These are phyloP conservation scores for Croton setiger DNA, from an alignment of 441 rosid species.

Conservation along the genomic window DNA sequence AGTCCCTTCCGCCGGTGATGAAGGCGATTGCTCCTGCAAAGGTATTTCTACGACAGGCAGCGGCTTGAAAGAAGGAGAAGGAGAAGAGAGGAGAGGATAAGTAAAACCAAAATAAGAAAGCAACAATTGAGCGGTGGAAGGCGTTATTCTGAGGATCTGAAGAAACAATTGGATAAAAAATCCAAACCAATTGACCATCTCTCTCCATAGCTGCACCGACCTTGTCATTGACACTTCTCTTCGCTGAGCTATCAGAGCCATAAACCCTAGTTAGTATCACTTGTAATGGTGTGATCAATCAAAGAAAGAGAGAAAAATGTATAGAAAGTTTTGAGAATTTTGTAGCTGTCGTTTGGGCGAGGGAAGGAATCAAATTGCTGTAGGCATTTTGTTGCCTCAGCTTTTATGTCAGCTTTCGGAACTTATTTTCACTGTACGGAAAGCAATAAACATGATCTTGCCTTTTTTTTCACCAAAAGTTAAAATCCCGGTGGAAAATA, in stretches of 20 bases:
- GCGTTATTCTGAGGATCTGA: conserved; percentile 40
- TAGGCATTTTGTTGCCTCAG: background rate
- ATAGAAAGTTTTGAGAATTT: background rate
- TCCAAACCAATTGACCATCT: conserved; percentile 33
- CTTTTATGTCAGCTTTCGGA: background rate
- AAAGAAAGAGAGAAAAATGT: background rate
- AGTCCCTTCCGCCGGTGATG: conserved; percentile 4
- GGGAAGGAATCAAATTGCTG: background rate
- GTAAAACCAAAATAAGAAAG: conserved; percentile 37
- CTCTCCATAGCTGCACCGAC: conserved; percentile 39
- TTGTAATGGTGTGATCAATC: background rate
- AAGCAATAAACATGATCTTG: too few relatives aligned
- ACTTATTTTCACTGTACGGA: background rate
- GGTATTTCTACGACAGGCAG: conserved; percentile 43
- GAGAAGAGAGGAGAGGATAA: conserved; percentile 7
- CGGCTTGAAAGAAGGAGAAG: conserved; percentile 37
- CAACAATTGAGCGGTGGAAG: conserved; percentile 33
- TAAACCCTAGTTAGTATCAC: background rate
- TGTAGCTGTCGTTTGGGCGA: background rate
- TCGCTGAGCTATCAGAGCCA: conserved; percentile 15
- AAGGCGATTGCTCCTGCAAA: conserved; percentile 22
- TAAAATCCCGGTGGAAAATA: too few relatives aligned
- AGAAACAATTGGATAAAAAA: conserved; percentile 31
- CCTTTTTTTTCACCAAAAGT: too few relatives aligned
- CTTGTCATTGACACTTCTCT: conserved; percentile 27